Conservation (phyloP, 2,329 filamentous ascomycete species). For the Microdochium bolleyi region DNA sequence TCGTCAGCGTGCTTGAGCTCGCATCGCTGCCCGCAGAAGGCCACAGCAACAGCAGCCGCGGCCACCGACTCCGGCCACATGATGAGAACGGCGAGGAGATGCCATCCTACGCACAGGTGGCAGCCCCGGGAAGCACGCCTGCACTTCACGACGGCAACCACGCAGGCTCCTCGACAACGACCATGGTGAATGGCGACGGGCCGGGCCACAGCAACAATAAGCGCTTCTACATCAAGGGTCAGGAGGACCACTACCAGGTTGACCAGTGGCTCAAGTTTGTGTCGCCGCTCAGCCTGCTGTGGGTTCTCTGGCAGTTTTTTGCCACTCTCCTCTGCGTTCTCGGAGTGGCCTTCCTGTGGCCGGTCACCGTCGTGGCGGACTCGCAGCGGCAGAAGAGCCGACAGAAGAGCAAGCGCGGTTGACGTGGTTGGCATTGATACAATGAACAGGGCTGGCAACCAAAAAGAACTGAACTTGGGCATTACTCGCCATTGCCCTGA, state of each 20-base stretch:
- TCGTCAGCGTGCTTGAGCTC: constrained; percentile 62
- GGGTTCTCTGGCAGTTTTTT: constrained; percentile 52
- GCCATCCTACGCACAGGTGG: neutral
- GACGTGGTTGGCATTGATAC: neutral
- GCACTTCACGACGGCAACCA: constrained; percentile 8
- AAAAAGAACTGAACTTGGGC: no score
- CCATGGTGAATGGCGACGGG: neutral
- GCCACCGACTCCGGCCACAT: neutral
- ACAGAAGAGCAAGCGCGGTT: neutral
- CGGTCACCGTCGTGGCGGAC: neutral
- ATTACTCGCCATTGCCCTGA: no score
- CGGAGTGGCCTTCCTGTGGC: constrained; percentile 32
- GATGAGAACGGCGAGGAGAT: neutral
- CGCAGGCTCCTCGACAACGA: constrained; percentile 8
- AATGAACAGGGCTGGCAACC: neutral
- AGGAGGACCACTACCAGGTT: constrained; percentile 77
- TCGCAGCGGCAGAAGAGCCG: neutral
- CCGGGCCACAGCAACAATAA: neutral
- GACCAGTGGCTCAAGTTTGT: constrained; percentile 71
- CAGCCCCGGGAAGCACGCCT: neutral
- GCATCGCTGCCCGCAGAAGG: constrained; percentile 28
- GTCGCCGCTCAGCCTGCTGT: constrained; percentile 46
- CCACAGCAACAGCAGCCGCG: constrained; percentile 9
- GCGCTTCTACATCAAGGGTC: constrained; percentile 64
- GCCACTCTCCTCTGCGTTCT: constrained; percentile 58